Evolutionary conservation across 2,329 filamentous ascomycete species (phyloP).

Genomic region (Fusarium heterosporum): DNA sequence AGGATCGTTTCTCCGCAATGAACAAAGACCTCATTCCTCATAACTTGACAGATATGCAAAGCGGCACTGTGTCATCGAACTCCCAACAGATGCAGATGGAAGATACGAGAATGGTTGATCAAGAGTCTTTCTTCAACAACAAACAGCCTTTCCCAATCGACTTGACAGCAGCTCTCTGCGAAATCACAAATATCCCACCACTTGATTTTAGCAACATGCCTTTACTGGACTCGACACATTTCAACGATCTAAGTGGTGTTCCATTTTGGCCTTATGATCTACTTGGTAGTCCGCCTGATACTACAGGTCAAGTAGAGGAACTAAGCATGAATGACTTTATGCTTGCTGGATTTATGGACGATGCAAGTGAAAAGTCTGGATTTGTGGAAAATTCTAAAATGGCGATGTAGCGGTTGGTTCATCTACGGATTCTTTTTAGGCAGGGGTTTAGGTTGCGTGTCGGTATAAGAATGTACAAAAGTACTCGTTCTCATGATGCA

Average conservation of each 20-base stretch:
- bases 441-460: neutral
- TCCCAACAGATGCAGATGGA: neutral
- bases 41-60: neutral
- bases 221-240: slow-evolving; percentile 4
- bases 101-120: neutral
- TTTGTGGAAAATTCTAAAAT: neutral
- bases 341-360: neutral
- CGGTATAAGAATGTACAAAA: neutral
- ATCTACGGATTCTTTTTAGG: neutral
- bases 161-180: slow-evolving; percentile 2
- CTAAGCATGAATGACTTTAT: neutral
- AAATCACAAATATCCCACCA: slow-evolving; percentile 23
- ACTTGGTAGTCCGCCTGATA: neutral
- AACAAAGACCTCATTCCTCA: slow-evolving; percentile 4
- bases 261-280: slow-evolving; percentile 20
- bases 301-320: neutral
- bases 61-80: rapidly evolving
- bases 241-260: neutral
- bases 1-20: slow-evolving; percentile 8
- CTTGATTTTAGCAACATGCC: slow-evolving; percentile 16
- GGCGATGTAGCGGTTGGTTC: neutral
- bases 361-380: neutral
- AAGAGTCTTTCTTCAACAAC: slow-evolving; percentile 15
- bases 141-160: slow-evolving; percentile 3
- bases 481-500: neutral